Evolutionary conservation across 1,139 yeast species (phyloP).

Genomic region (Magnusiomyces suaveolens): DNA sequence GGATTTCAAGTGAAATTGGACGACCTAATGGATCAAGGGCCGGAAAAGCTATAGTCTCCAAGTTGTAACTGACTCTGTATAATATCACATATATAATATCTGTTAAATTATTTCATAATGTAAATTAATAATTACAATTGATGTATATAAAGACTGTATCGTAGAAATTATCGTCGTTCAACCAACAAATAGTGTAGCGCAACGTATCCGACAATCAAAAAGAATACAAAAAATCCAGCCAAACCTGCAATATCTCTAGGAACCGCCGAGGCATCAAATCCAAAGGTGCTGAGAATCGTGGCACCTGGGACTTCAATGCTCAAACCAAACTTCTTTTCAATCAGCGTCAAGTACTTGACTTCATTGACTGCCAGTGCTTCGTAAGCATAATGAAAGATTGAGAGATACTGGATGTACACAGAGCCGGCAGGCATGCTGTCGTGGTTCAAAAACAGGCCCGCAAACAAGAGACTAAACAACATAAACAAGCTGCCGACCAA

Average conservation of each 20-base stretch:
- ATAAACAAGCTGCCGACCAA: constrained; percentile 76
- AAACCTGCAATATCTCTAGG: constrained; percentile 53
- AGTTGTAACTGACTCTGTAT: constrained; percentile 5
- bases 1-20: constrained; percentile 26
- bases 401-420: constrained; percentile 71
- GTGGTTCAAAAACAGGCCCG: constrained; percentile 84
- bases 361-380: constrained; percentile 89
- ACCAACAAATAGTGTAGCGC: constrained; percentile 64
- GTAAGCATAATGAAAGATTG: constrained; percentile 91
- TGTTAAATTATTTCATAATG: no score
- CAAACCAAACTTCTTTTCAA: constrained; percentile 83
- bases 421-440: constrained; percentile 63
- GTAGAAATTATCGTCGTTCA: constrained; percentile 44
- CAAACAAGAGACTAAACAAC: constrained; percentile 76
- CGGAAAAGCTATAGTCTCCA: constrained; percentile 23
- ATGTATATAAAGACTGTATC: no score
- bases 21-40: constrained; percentile 29
- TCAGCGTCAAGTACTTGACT: constrained; percentile 75
- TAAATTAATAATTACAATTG: no score
- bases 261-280: constrained; percentile 74
- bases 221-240: constrained; percentile 37
- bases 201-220: constrained; percentile 59
- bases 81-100: no score
- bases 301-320: constrained; percentile 98
- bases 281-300: constrained; percentile 87